phyloP scores from a whole-genome alignment of 768 basidiomycete species.

The Imleria badia region DNA sequence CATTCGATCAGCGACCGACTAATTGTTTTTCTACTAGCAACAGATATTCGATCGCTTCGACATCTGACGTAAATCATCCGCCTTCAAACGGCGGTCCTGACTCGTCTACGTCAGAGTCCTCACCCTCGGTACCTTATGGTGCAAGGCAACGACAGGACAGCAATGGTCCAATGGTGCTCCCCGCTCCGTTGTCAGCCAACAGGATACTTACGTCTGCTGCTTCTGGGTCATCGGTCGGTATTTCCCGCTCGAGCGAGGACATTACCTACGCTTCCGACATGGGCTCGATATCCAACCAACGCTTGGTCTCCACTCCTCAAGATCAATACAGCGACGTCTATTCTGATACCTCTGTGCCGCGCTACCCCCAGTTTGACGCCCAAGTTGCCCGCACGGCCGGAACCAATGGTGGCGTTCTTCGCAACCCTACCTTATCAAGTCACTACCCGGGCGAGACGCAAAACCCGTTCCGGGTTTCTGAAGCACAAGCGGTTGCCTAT shows the following conservation, averaged over 20 bases:
- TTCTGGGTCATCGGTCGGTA: conserved; percentile 41
- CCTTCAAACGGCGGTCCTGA: conserved; percentile 51
- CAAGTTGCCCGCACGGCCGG: conserved; percentile 41
- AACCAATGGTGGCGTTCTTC: conserved; percentile 38
- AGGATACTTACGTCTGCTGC: conserved; percentile 46
- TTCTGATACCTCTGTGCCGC: conserved; percentile 17
- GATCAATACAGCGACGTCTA: conserved; percentile 32
- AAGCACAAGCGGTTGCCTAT: conserved; percentile 42
- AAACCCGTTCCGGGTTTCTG: conserved; percentile 58
- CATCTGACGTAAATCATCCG: conserved; percentile 67
- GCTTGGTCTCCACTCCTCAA: conserved; percentile 38
- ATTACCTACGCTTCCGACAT: conserved; percentile 32
- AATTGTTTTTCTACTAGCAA: conserved; percentile 38
- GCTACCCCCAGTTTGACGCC: conserved; percentile 38
- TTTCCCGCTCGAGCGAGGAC: conserved; percentile 48
- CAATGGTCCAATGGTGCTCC: conserved; percentile 69
- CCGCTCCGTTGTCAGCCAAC: conserved; percentile 67
- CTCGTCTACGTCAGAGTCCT: conserved; percentile 61
- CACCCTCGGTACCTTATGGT: conserved; percentile 33
- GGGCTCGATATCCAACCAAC: conserved; percentile 44
- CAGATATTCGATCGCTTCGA: conserved; percentile 78
- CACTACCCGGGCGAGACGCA: conserved; percentile 47
- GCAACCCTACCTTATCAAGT: conserved; percentile 37
- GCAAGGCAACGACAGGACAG: conserved; percentile 66
- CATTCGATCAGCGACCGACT: conserved; percentile 6